Base-by-base conservation (phyloP, 2,329 filamentous ascomycete genomes). In the Colletotrichum tofieldiae region DNA sequence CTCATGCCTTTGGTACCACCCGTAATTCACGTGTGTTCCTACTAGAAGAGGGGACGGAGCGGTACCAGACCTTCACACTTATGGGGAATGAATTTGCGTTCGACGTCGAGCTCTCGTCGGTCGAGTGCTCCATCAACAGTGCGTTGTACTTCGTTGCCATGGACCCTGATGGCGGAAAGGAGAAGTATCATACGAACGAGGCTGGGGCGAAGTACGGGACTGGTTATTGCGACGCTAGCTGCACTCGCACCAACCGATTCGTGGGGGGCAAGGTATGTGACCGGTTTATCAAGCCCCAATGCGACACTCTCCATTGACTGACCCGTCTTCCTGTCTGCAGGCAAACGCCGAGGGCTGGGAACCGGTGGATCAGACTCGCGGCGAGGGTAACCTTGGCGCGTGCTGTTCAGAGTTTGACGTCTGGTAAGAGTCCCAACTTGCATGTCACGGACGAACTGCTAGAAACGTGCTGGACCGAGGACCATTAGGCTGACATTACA, bases 61-160 rank as follows among this genome's bases (percentile, higher is more conserved):
- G 85, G 70, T 93, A 93, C 78, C 81, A 91, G 81, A 86, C 88
- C 76, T 89, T 92, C 81, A 85, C 89, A 67, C 83, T 92, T 64
- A 82, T 88, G 71, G 88, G 88, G 81, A 85, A 89, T 77, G 91
- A 93, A 79, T 88, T 93, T 77, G 88, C 88, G 45, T 92, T 93
- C 69, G 90, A 92, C 67, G 90, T 92, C 20, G 91, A 93, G 77
- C 85, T 92, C 39, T 91, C 89, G 37, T 86, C 86, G 67, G 84
- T 92, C 35, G 87, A 77, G 43, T 93, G 92, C 76, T 91, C 92
- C 65, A 80, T 93, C 73, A 93, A 93, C 81, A 89, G 89, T 64
- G 91, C 91, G 37, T 80, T 93, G 47, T 92, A 92, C 81, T 86
- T 89, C 60, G 84, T 87, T 20, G 81, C 85, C 73, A 90, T 90